These are phyloP conservation scores for Boletellus ananas DNA, from an alignment of 768 basidiomycete genomes.

Conservation along the genomic window DNA sequence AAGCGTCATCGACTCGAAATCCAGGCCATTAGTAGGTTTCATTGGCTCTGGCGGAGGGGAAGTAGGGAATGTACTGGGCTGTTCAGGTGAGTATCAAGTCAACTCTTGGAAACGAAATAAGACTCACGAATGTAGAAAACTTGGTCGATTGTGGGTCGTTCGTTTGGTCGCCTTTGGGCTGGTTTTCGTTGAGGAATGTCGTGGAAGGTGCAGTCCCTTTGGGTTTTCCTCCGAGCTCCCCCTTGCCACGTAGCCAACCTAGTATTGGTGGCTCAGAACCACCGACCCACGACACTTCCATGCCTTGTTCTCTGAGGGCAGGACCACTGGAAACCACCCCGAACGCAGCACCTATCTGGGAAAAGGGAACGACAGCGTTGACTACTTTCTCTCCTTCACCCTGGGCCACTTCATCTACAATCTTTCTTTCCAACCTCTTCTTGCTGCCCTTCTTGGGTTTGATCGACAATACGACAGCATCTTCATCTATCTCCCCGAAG, in stretches of 20 bases:
- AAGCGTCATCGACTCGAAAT: constrained; percentile 77
- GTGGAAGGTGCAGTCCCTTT: constrained; percentile 12
- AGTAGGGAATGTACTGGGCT: constrained; percentile 20
- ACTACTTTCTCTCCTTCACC: constrained; percentile 43
- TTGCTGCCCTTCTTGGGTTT: constrained; percentile 46
- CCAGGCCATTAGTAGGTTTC: constrained; percentile 44
- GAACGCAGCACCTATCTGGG: constrained; percentile 72
- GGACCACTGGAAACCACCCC: constrained; percentile 65
- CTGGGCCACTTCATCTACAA: constrained; percentile 40
- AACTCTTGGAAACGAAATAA: not conserved
- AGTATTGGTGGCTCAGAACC: constrained; percentile 69
- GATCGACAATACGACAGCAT: constrained; percentile 64
- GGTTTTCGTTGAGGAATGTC: constrained; percentile 19
- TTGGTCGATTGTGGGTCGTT: constrained; percentile 19
- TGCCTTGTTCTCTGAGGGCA: constrained; percentile 49
- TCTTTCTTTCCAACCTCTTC: constrained; percentile 34
- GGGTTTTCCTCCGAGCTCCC: constrained; percentile 45
- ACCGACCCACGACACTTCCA: constrained; percentile 73
- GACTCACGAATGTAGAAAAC: constrained; percentile 44
- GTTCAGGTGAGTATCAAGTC: constrained; percentile 6
- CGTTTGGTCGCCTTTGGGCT: not conserved
- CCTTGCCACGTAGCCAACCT: constrained; percentile 68
- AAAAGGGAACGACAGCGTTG: constrained; percentile 73
- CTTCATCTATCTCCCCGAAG: constrained; percentile 62
- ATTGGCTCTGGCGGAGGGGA: constrained; percentile 16